Evolutionary conservation across 805 yeast genomes (phyloP).

Genomic region (Metschnikowia amazonensis): DNA sequence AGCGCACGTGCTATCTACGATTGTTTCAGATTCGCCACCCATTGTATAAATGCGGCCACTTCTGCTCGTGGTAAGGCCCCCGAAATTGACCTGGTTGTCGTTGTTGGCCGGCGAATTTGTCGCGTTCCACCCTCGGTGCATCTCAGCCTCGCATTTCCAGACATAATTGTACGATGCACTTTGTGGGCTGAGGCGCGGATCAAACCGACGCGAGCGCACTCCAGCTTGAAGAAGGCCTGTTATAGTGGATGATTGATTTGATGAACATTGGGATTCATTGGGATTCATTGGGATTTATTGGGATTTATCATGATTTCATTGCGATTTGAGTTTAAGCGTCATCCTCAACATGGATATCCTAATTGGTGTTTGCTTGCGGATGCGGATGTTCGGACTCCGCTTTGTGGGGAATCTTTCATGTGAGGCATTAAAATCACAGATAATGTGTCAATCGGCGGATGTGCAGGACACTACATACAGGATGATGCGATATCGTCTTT

Average conservation of each 20-base stretch:
- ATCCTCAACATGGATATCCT: too few relatives aligned
- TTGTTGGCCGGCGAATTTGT: neutral
- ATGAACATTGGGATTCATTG: too few relatives aligned
- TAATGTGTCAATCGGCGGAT: neutral
- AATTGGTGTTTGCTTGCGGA: too few relatives aligned
- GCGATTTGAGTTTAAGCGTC: too few relatives aligned
- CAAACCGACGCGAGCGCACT: neutral
- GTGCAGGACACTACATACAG: neutral
- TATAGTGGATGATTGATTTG: too few relatives aligned
- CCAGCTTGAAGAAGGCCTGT: too few relatives aligned
- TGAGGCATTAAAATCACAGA: neutral
- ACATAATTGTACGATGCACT: neutral
- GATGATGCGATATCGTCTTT: too few relatives aligned
- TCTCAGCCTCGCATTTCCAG: neutral
- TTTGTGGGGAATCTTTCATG: neutral
- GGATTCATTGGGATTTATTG: too few relatives aligned
- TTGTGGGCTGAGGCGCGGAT: conserved; percentile 1
- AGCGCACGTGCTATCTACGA: neutral
- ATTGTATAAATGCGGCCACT: neutral
- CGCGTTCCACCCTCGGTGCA: neutral
- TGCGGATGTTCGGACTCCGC: neutral
- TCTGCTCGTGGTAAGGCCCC: neutral
- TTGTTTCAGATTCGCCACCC: conserved; percentile 1
- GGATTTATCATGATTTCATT: too few relatives aligned
- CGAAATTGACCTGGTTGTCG: neutral